Evolutionary conservation across 1,139 yeast genomes (phyloP), one percentile per base, ranked within the genome.

Genomic region (Saccharomyces hybrid): DNA sequence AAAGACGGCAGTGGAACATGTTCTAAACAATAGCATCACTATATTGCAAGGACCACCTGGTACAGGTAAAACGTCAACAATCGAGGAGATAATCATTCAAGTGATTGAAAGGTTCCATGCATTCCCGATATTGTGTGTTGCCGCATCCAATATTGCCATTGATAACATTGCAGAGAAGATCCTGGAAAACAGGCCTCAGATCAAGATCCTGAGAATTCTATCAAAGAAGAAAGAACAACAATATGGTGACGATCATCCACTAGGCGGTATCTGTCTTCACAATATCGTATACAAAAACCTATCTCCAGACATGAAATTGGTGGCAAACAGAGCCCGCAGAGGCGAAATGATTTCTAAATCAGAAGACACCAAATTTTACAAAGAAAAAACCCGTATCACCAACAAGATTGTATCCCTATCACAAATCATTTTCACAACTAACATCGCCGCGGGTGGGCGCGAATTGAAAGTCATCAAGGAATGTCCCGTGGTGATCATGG

Each of bases 141-240:
- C 91, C 0, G 87, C 88, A 0, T 84, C 89, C 0, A 84, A 84
- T 63, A 82, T 84, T 65, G 90, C 91, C 2, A 83, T 84, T 62
- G 91, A 84, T 65, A 84, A 84, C 61, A 84, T 84, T 67, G 90
- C 89, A 0, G 90, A 84, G 63, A 84, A 84, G 63, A 73, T 84
- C 57, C 64, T 81, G 65, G 72, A 72, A 4, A 75, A 76, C 44
- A 79, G 80, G 58, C 78, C 77, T 6, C 75, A 75, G 51, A 61
- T 70, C 42, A 69, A 65, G 16, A 78, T 84, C 20, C 66, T 84
- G 52, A 75, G 91, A 71, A 82, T 84, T 56, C 79, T 82, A 0
- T 80, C 89, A 0, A 73, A 72, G 50, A 80, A 81, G 51, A 85
- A 84, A 63, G 88, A 84, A 61, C 71, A 74, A 42, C 88, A 83